phyloP scores from a whole-genome alignment of 2,329 filamentous ascomycete genomes.

The Monilinia aucupariae region DNA sequence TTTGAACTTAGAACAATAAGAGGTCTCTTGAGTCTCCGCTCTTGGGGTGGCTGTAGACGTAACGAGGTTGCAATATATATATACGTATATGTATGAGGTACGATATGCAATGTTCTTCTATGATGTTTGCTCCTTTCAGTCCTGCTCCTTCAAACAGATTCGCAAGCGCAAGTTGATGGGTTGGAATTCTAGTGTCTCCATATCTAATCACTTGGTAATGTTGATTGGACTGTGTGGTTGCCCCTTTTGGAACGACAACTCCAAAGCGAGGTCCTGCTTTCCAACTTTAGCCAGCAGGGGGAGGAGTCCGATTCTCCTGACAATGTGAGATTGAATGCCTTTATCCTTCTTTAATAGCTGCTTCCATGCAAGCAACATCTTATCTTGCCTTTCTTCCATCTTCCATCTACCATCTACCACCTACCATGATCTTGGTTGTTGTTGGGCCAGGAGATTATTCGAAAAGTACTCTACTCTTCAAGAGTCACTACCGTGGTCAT shows the following conservation, averaged over 20 bases:
- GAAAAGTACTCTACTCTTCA: neutral
- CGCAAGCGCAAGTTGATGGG: neutral
- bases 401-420: too few relatives aligned
- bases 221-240: neutral
- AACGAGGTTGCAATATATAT: neutral
- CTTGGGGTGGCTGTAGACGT: neutral
- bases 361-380: neutral
- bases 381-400: constrained; percentile 3
- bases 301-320: neutral
- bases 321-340: neutral
- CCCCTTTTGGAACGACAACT: constrained; percentile 5
- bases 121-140: neutral
- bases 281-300: neutral
- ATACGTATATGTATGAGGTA: neutral
- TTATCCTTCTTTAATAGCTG: neutral
- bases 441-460: neutral
- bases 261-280: constrained; percentile 1
- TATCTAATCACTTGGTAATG: neutral
- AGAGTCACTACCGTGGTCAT: neutral
- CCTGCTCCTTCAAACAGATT: neutral
- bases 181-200: neutral
- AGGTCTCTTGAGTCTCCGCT: neutral
- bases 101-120: neutral
- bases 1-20: neutral
- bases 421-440: neutral